Evolutionary conservation across 192 early-diverging fungal genomes (phyloP).

Genomic region (Entrophospora sp.): DNA sequence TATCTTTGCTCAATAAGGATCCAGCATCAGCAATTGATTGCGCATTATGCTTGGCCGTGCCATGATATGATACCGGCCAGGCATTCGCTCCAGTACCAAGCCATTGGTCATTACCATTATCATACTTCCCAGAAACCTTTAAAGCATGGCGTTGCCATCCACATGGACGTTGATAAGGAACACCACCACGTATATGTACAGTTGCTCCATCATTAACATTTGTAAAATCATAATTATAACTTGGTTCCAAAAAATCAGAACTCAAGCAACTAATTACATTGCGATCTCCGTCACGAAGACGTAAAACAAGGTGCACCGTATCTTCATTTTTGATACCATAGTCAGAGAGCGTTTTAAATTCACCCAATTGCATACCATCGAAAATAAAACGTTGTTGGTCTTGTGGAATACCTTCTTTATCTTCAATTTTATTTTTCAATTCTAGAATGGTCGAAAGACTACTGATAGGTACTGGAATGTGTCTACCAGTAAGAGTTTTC

Average conservation of each 20-base stretch:
- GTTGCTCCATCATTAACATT: neutral
- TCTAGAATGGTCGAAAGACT: constrained; percentile 56
- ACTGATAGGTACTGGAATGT: constrained; percentile 76
- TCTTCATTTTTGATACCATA: constrained; percentile 64
- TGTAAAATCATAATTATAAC: neutral
- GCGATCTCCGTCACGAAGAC: constrained; percentile 52
- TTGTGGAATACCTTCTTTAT: constrained; percentile 68
- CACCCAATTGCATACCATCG: constrained; percentile 61
- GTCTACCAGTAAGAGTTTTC: constrained; percentile 79
- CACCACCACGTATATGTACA: neutral
- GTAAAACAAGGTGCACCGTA: constrained; percentile 52
- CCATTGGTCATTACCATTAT: neutral
- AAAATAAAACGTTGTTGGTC: constrained; percentile 63
- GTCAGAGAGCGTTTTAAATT: constrained; percentile 49
- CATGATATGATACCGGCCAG: constrained; percentile 16
- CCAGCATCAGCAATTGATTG: neutral
- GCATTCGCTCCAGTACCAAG: neutral
- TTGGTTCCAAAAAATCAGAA: neutral
- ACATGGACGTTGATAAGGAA: neutral
- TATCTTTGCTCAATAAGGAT: constrained; percentile 8
- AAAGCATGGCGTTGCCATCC: constrained; percentile 9
- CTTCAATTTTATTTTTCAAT: constrained; percentile 67
- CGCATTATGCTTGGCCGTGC: neutral
- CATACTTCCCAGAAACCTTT: neutral
- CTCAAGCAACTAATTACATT: neutral